Evolutionary conservation across 805 yeast species (phyloP), one percentile per base, ranked within the genome.

Genomic region (Lipomyces orientalis): DNA sequence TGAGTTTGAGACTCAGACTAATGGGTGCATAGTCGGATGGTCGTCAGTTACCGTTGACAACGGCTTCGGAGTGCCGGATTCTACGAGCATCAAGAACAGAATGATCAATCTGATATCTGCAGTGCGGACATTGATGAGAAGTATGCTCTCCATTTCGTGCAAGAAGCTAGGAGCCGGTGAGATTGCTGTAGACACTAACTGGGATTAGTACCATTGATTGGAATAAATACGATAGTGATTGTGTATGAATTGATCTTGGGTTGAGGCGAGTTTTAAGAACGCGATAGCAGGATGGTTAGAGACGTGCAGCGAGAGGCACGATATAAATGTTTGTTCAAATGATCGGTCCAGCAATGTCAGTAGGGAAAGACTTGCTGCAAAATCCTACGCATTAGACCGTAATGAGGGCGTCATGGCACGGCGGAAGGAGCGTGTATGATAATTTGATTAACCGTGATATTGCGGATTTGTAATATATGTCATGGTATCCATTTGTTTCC

Each of bases 201-300:
- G 16, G 25, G 9, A 35, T 14, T 61, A 83, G 85, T 91, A 59
- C 93, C 94, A 12, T 81, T 90, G 72, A 90, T 90, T 66, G 87
- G 85, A 54, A 82, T 89, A 37, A 90, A 90, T 75, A 78, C 87
- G 2, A 68, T 87, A 56, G 89, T 91, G 33, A 89, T 90, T 62
- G 72, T 87, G 29, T 90, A 91, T 79, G 94, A 90, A 77, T 77
- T 90, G 73, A 74, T 89, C 12, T 79, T 89, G 69, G 94, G 94
- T 64, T 90, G 78, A 75, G n/a, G 2, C 14, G 19, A 14, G 33
- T 34, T 7, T 16, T 16, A 10, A 43, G 49, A n/a, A 14, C 29
- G n/a, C 25, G 49, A 43, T 19, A 19, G 9, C 49, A 43, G 7
- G 6, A 19, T 22, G n/a, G 8, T 9, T 5, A n/a, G n/a, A 43